Base-by-base conservation (phyloP, 106 monocot genomes). In the Platanthera guangdongensis region DNA sequence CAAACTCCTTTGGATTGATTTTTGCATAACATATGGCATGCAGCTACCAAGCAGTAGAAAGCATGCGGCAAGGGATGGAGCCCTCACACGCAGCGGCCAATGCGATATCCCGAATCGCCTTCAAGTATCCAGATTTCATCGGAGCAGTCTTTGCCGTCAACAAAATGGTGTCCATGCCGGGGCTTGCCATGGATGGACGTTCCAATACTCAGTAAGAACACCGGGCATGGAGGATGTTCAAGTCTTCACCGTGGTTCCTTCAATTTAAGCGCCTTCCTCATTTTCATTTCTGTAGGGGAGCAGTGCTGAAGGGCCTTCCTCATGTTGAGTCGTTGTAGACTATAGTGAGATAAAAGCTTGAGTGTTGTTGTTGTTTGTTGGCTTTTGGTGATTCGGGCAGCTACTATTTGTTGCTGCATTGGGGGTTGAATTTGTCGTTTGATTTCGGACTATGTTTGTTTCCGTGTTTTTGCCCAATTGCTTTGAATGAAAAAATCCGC, bases 101-200 rank as follows among this genome's bases (percentile, higher is more conserved):
- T 80, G 95, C 90, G 10, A 87, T 92, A 65, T 74, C 82, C 49
- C 76, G 95, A 81, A 92, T 95, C 59, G 86, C 95, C 22, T 82
- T 85, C 8, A 95, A 78, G 67, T 90, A 80, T 73, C 95, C 95
- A 39, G 75, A 84, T 57, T 95, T 95, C 53, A 74, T 92, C 32
- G 95, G 92, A 70, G 90, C 92, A 84, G 79, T 95, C 78, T 86
- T 92, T 79, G 95, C 92, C 4, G 32, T 90, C 11, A 81, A 83
- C 75, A 90, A 81, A 74, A 87, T 73, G 95, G 95, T 18, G 73
- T 78, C 15, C 92, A 92, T 84, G 95, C 88, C 30, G 90, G 90
- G 65, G 95, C 95, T 76, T 90, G 90, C 65, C 90, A 92, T 82
- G 92, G 90, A 74, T 95, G 95, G 95, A 90, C 92, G 50, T 95